Conservation (phyloP, 805 yeast genomes). For the Teunomyces pallodes region DNA sequence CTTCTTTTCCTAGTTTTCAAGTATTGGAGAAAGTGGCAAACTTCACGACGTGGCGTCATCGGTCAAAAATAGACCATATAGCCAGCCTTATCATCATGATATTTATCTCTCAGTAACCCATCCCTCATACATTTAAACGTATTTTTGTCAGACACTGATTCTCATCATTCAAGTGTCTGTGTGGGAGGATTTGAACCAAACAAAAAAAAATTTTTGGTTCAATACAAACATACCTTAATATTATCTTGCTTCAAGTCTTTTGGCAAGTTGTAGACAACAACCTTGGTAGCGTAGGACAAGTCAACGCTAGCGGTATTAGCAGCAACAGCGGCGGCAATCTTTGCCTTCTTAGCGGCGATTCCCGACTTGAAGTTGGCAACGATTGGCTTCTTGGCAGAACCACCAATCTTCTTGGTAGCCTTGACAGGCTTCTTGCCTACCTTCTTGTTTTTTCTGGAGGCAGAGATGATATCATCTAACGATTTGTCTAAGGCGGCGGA, state of each 20-base stretch:
- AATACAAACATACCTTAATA: slow-evolving; percentile 69
- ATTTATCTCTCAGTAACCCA: neutral
- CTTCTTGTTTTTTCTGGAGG: slow-evolving; percentile 35
- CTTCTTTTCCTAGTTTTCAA: no score
- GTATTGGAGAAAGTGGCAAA: no score
- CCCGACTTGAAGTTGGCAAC: slow-evolving; percentile 26
- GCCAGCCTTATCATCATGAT: neutral
- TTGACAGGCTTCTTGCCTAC: slow-evolving; percentile 26
- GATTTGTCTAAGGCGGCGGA: slow-evolving; percentile 82
- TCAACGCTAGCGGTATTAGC: slow-evolving; percentile 32
- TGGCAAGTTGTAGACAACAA: slow-evolving; percentile 80
- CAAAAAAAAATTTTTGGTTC: neutral
- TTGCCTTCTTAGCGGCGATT: slow-evolving; percentile 20
- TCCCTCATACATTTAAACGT: neutral
- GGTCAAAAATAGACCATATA: neutral
- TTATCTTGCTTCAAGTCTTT: slow-evolving; percentile 80
- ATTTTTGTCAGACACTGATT: neutral
- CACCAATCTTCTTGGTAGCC: slow-evolving; percentile 38
- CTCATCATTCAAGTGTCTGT: neutral
- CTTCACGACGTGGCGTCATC: no score
- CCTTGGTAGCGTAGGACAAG: slow-evolving; percentile 67
- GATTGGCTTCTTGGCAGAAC: slow-evolving; percentile 22
- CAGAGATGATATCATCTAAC: slow-evolving; percentile 88
- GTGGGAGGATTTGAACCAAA: neutral
- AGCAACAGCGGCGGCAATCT: slow-evolving; percentile 17